phyloP scores from a whole-genome alignment of 768 basidiomycete genomes.

The Glaciozyma martinii region DNA sequence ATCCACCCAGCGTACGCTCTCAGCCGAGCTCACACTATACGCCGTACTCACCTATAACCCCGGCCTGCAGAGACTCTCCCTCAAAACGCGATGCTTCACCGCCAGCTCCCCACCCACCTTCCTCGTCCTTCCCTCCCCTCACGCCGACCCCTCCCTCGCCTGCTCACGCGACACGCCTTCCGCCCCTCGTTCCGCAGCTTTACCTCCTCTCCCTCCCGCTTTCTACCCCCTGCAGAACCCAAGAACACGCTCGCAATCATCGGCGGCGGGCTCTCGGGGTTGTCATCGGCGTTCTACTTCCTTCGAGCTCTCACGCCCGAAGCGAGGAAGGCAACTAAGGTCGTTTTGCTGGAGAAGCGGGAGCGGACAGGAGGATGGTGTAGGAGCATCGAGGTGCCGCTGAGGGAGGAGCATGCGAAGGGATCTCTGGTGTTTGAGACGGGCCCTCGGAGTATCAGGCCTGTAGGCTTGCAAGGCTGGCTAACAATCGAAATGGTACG shows the following conservation, averaged over 20 bases:
- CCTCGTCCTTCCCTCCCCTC: no score
- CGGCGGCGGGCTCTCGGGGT: constrained; percentile 72
- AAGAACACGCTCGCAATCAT: constrained; percentile 50
- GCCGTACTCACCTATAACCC: no score
- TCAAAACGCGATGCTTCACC: no score
- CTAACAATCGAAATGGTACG: constrained; percentile 71
- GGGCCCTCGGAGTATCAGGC: constrained; percentile 78
- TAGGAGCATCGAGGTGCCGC: constrained; percentile 49
- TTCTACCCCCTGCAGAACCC: not conserved
- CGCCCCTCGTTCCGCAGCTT: no score
- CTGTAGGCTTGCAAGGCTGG: constrained; percentile 51
- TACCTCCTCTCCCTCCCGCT: no score
- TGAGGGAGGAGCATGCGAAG: not conserved
- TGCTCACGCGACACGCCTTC: no score
- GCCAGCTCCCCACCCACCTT: no score
- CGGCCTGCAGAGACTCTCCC: no score
- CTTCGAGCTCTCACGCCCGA: constrained; percentile 48
- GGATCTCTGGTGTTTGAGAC: constrained; percentile 61
- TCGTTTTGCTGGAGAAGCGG: constrained; percentile 63
- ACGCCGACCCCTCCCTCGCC: no score
- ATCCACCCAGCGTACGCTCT: no score
- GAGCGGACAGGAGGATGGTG: constrained; percentile 79
- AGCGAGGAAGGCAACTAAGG: constrained; percentile 44
- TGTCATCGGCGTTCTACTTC: constrained; percentile 71
- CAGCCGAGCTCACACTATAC: no score